phyloP scores from a whole-genome alignment of 345 rosid genomes.

The Boechera divaricarpa region DNA sequence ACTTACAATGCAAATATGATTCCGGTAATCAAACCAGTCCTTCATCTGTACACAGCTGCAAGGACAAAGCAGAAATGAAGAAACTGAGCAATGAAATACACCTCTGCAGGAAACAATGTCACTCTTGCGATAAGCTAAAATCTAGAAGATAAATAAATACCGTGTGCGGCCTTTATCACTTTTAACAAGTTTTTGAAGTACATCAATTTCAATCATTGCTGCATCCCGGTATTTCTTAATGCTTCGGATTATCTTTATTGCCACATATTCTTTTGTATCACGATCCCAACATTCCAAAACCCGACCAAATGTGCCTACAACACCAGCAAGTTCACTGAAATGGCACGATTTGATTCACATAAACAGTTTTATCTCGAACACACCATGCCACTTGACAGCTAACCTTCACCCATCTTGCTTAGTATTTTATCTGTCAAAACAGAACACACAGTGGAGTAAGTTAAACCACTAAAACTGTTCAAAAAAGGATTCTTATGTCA shows the following conservation, averaged over 20 bases:
- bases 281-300: conserved; percentile 93
- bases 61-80: conserved; percentile 26
- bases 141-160: conserved; percentile 43
- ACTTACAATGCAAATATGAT: conserved; percentile 82
- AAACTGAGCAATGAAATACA: conserved; percentile 17
- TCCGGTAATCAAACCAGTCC: conserved; percentile 78
- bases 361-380: conserved; percentile 57
- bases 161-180: conserved; percentile 59
- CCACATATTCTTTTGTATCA: conserved; percentile 64
- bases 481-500: background rate
- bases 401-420: conserved; percentile 92
- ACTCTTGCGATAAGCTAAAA: conserved; percentile 37
- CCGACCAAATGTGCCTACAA: conserved; percentile 90
- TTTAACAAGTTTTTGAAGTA: conserved; percentile 65
- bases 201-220: conserved; percentile 77
- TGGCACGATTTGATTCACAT: conserved; percentile 63
- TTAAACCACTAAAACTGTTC: background rate
- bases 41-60: conserved; percentile 79
- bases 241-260: conserved; percentile 69
- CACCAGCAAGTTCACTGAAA: conserved; percentile 71
- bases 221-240: conserved; percentile 71
- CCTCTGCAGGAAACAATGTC: background rate
- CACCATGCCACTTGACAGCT: conserved; percentile 66
- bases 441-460: background rate
- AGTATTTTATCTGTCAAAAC: conserved; percentile 64